Evolutionary conservation across 768 basidiomycete genomes (phyloP).

Genomic region (Solioccasus polychromus): DNA sequence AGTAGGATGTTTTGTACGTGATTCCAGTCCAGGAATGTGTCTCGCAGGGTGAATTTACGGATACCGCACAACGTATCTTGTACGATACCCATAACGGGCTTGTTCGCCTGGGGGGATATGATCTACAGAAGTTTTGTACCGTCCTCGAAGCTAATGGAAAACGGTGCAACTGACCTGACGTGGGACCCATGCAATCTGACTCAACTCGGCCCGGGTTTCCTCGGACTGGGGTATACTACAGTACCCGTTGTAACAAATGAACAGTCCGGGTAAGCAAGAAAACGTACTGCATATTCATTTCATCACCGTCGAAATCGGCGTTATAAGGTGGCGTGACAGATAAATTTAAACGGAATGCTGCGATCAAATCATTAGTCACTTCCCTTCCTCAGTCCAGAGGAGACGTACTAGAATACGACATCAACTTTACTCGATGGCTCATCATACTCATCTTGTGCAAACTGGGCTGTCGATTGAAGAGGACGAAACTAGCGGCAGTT

Average conservation of each 20-base stretch:
- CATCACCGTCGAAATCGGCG: conserved; percentile 99
- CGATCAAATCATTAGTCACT: conserved; percentile 15
- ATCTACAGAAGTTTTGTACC: conserved; percentile 52
- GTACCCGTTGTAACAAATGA: conserved; percentile 7
- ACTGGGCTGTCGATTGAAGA: conserved; percentile 98
- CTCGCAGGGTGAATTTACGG: conserved; percentile 94
- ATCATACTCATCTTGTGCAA: conserved; percentile 99
- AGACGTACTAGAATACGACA: conserved; percentile 94
- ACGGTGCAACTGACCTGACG: conserved; percentile 62
- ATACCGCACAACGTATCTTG: conserved; percentile 98
- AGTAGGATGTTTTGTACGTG: conserved; percentile 96
- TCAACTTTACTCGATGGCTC: conserved; percentile 95
- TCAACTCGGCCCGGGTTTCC: conserved; percentile 97
- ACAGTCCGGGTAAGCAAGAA: background rate
- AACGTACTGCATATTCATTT: conserved; percentile 99
- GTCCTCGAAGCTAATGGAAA: background rate
- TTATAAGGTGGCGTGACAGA: conserved; percentile 99
- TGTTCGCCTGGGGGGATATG: conserved; percentile 98
- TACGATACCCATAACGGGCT: conserved; percentile 99
- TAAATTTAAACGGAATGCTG: conserved; percentile 95
- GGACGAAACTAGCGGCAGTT: conserved; percentile 22
- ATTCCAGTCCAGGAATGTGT: conserved; percentile 93
- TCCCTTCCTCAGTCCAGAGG: background rate
- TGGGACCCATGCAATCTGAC: conserved; percentile 98
- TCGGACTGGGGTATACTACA: conserved; percentile 93